Evolutionary conservation across 2,329 filamentous ascomycete genomes (phyloP), one percentile per base, ranked within the genome.

Genomic region (Aspergillus transmontanensis): DNA sequence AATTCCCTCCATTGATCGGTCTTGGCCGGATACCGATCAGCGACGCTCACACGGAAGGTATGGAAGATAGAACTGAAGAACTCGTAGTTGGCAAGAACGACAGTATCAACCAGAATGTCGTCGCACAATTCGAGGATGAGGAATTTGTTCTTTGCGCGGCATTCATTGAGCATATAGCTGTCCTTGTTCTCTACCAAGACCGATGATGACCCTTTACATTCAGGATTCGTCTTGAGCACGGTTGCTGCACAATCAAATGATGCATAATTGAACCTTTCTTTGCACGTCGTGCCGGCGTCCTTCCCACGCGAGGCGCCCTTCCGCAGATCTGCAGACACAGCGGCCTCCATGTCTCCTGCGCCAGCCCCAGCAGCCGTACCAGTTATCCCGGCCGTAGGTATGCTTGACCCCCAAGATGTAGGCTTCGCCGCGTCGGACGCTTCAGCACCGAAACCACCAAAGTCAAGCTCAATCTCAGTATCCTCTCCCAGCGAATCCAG

Each of bases 51-150:
- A 58, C 91, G 87, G 76, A 99, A 97, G 55, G 89, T 91, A 59
- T 93, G 90, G 71, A 98, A 91, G 86, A 96, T 97, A 75, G 93
- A 97, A 60, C 93, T 97, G 82, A 99, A 99, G 82, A 99, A 99
- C 77, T 99, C 95, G 72, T 96, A 99, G 76, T 99, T 99, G 65
- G 94, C 95, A 59, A 99, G 84, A n/a, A 98, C 95, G 46, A 99
- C 85, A 0, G 95, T 99, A 75, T 99, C 95, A 63, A 99, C 91
- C 51, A 96, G 85, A 51, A 89, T 90, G 68, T 89, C 86, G 70
- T 96, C 93, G 77, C 93, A 98, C 34, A 99, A 84, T 79, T 99
- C 95, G 64, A 99, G 88, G 64, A 98, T 94, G 66, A 98, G 85
- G 74, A 96, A 97, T 78, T 98, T 98, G 81, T 96, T 94, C 69